Evolutionary conservation across 441 rosid genomes (phyloP).

Genomic region (Arabidopsis hybrid): DNA sequence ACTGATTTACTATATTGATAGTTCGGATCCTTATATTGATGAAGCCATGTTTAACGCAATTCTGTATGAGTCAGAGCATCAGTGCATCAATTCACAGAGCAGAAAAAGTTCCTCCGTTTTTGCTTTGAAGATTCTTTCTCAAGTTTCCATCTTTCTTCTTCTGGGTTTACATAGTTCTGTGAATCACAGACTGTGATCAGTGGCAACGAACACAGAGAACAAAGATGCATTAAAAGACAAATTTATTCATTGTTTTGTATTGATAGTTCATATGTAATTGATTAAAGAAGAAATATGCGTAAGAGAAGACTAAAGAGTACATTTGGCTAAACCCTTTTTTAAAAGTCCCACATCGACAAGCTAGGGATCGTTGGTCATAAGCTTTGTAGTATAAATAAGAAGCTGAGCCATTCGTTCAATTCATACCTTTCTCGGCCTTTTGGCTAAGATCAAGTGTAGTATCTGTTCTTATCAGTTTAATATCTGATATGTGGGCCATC

Average conservation of each 20-base stretch:
- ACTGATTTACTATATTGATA: too few relatives aligned
- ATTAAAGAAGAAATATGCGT: background rate
- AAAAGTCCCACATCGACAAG: slow-evolving; percentile 36
- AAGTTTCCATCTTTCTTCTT: background rate
- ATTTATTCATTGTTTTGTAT: background rate
- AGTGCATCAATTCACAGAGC: slow-evolving; percentile 28
- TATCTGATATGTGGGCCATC: slow-evolving; percentile 67
- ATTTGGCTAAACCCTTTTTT: background rate
- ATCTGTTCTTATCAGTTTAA: slow-evolving; percentile 91
- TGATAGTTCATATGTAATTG: too few relatives aligned
- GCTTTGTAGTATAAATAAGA: background rate
- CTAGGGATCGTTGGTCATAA: background rate
- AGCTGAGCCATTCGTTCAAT: slow-evolving; percentile 3
- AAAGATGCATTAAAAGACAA: background rate
- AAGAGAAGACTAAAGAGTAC: background rate
- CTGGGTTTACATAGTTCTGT: background rate
- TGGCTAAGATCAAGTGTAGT: slow-evolving; percentile 99
- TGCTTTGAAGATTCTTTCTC: too few relatives aligned
- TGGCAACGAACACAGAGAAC: background rate
- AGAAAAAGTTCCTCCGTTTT: too few relatives aligned
- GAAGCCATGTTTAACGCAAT: slow-evolving; percentile 95
- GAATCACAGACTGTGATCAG: background rate
- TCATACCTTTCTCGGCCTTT: slow-evolving; percentile 82
- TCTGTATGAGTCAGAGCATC: slow-evolving; percentile 83
- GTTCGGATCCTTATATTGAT: slow-evolving; percentile 46